These are phyloP conservation scores for Boletus rubropictus DNA, from an alignment of 768 basidiomycete genomes.

Conservation along the genomic window DNA sequence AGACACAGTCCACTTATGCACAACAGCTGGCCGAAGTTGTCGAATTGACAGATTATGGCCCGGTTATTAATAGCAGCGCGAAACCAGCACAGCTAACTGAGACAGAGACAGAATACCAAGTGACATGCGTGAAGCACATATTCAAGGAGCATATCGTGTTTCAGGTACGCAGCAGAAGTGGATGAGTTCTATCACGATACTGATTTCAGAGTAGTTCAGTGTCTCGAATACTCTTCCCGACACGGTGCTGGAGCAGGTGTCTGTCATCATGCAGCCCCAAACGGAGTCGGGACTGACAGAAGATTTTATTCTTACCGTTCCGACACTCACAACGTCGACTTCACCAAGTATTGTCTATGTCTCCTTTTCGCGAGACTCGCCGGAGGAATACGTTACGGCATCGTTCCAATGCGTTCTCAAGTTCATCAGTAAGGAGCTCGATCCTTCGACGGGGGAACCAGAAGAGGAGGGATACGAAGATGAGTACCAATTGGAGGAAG, in stretches of 20 bases:
- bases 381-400: conserved; percentile 70
- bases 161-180: conserved; percentile 55
- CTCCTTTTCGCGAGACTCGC: conserved; percentile 80
- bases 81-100: conserved; percentile 85
- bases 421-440: conserved; percentile 95
- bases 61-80: conserved; percentile 78
- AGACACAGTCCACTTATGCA: conserved; percentile 82
- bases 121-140: conserved; percentile 93
- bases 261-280: conserved; percentile 85
- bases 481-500: conserved; percentile 95
- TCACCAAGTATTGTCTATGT: conserved; percentile 90
- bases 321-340: conserved; percentile 57
- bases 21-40: conserved; percentile 83
- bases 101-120: conserved; percentile 96
- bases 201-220: conserved; percentile 65
- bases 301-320: conserved; percentile 89
- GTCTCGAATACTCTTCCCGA: conserved; percentile 95
- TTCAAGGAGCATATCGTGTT: conserved; percentile 95
- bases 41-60: conserved; percentile 79
- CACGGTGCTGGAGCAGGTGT: conserved; percentile 89
- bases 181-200: neutral
- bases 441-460: conserved; percentile 90
- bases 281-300: conserved; percentile 74
- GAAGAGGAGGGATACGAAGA: conserved; percentile 99
- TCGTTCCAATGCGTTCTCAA: conserved; percentile 90